Evolutionary conservation across 2,329 filamentous ascomycete species (phyloP), one percentile per base, ranked within the genome.

Genomic region (Clarireedia monteithiana): DNA sequence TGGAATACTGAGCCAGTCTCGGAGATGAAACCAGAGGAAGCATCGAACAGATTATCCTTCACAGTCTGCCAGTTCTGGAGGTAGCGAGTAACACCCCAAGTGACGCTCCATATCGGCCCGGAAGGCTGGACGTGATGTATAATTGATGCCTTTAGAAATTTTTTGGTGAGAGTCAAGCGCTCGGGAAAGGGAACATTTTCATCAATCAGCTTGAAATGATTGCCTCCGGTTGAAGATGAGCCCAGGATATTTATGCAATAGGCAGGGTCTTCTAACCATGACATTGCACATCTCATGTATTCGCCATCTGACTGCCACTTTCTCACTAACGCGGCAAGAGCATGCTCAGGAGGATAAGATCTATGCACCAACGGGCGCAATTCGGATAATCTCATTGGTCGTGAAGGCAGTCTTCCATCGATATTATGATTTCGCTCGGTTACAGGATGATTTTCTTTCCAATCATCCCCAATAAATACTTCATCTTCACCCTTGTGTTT

Each of bases 131-230:
- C 27, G 5, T 45, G 26, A 14, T 55, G 47, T 17, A 50, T 20
- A 39, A 55, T 50, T 6, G 53, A 55, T 50, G 55, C 45, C 38
- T 60, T 57, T 4, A 64, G 58, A 15, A 64, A 55, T 3, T 48
- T n/a, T 39, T 63, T 64, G 26, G 56, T 57, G 15, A 62, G 44
- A 23, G 52, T 27, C 23, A 63, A 46, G 15, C 60, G 58, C 39
- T 64, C 60, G 9, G 61, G 46, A 2, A 39, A 44, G 26, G 61
- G 56, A 27, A 64, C 61, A 27, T 58, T 53, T 9, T 57, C 54
- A 30, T 62, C 61, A 20, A 64, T 61, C 15, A 62, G 26, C 20
- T 60, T 53, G 38, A 64, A 64, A 7, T 63, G 40, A 23, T 59
- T 56, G 4, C 60, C 57, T 17, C 54, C 50, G 27, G 53, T 50